Percentiles rank a stretch among this genome's conserved stretches.
Conservation (phyloP, 1,139 yeast genomes). For the Suhomyces terraborum region DNA sequence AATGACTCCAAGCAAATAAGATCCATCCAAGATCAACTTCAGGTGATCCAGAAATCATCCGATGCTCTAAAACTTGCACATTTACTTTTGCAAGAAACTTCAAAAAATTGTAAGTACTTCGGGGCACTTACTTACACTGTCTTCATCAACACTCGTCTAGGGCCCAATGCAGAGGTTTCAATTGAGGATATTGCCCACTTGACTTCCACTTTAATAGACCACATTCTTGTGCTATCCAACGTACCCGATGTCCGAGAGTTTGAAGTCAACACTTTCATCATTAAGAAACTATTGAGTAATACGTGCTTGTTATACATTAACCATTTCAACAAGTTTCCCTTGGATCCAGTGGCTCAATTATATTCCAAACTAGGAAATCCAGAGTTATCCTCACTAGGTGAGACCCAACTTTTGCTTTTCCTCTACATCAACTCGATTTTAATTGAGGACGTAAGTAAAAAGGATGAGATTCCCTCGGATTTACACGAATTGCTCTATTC, state of each 20-base stretch:
- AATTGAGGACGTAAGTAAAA: conserved; percentile 56
- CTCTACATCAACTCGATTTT: conserved; percentile 41
- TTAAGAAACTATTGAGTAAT: conserved; percentile 50
- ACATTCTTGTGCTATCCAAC: conserved; percentile 11
- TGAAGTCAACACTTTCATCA: conserved; percentile 26
- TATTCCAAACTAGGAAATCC: conserved; percentile 6
- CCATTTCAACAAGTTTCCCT: conserved; percentile 5
- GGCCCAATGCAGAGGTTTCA: not conserved
- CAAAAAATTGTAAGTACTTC: conserved; percentile 60
- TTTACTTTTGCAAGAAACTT: conserved; percentile 41
- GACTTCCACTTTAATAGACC: conserved; percentile 13
- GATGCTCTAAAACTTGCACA: conserved; percentile 55
- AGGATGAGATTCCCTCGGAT: conserved; percentile 21
- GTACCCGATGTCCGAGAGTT: conserved; percentile 5
- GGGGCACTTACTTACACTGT: conserved; percentile 72
- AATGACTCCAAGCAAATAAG: conserved; percentile 46
- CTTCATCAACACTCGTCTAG: conserved; percentile 46
- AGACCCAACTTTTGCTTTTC: conserved; percentile 15
- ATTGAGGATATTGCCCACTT: conserved; percentile 8
- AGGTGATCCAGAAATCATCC: conserved; percentile 54
- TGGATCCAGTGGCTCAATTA: conserved; percentile 12
- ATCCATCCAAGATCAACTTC: conserved; percentile 53
- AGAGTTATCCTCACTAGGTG: conserved; percentile 5
- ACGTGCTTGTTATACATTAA: conserved; percentile 52
- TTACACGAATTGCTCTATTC: conserved; percentile 17